Base-by-base conservation (phyloP, 495 filamentous ascomycete genomes). In the Hyaloscypha variabilis region DNA sequence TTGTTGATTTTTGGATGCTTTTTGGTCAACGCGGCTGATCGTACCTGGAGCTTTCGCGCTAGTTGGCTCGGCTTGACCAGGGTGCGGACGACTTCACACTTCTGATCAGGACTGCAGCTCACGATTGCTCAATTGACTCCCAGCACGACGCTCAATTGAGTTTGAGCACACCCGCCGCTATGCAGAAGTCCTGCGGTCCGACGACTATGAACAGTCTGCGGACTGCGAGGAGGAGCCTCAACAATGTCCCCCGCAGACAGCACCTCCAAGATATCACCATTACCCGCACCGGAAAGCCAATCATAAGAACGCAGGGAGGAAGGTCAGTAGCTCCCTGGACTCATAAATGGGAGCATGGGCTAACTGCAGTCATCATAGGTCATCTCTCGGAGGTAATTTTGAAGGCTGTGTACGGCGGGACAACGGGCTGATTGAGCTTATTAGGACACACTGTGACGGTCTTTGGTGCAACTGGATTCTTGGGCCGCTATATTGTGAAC, bases 401-500 rank as follows among this genome's bases (percentile, higher is more conserved):
- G 14, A 25, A 6, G 0, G 6, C 31, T 54, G n/a, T 6, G 21
- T 42, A 63, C 25, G 56, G n/a, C 26, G 19, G 5, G 46, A 54
- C 23, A 11, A 25, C 14, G 23, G 62, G 62, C 75, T 75, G 62
- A 78, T 66, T 34, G 67, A 60, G 77, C 57, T 74, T 74, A 58
- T 69, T 82, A 92, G 94, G 92, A 60, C 92, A 98, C 77, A 97
- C 93, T 65, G 94, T 90, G 36, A 99, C 95, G 50, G 93, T 99
- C 72, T 99, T 99, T 78, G 95, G 95, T 78, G 96, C 96, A 67
- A 97, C 94, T 50, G 95, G 95, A 67, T 93, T 96, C 76, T 84
- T 99, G 46, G 95, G 95, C 72, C 89, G 95, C 72, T 99, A 99
- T 77, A 96, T 99, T 77, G 95, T 98, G 72, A 96, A 96, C 79